Conservation (phyloP, 2,329 filamentous ascomycete species). For the Calonectria montana region DNA sequence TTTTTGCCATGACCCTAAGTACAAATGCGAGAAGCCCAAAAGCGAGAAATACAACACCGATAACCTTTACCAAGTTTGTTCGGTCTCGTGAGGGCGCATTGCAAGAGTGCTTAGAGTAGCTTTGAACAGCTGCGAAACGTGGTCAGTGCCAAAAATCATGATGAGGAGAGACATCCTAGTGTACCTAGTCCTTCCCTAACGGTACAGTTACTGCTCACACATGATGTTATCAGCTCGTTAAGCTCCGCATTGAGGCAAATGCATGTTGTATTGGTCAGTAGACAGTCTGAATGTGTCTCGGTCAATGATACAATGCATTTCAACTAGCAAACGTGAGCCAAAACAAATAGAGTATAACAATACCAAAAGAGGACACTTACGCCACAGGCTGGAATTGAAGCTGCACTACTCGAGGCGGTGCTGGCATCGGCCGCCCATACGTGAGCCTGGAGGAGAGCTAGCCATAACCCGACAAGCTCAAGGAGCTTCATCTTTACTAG, state of each 20-base stretch:
- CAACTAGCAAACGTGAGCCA: conserved; percentile 25
- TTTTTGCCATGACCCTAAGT: conserved; percentile 9
- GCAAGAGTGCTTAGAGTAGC: conserved; percentile 16
- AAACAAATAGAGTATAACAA: neutral
- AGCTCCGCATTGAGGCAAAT: conserved; percentile 39
- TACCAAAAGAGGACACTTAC: conserved; percentile 8
- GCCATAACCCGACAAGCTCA: conserved; percentile 3
- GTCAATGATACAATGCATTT: conserved; percentile 30
- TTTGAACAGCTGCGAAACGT: conserved; percentile 5
- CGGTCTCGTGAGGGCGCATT: conserved; percentile 16
- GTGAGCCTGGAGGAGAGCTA: conserved; percentile 27
- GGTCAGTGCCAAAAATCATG: neutral
- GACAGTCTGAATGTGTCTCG: conserved; percentile 19
- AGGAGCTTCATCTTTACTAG: conserved; percentile 27
- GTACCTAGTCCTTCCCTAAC: conserved; percentile 40
- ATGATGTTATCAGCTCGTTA: conserved; percentile 31
- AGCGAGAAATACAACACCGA: conserved; percentile 18
- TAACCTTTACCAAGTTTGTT: conserved; percentile 6
- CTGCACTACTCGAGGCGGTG: neutral
- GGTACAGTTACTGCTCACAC: conserved; percentile 32
- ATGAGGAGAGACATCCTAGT: neutral
- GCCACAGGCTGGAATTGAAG: conserved; percentile 24
- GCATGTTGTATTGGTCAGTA: conserved; percentile 30
- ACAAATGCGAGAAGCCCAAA: conserved; percentile 10
- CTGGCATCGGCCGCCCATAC: conserved; percentile 20